These are phyloP conservation scores for Talaromyces verruculosus DNA, from an alignment of 2,329 filamentous ascomycete genomes.

Conservation along the genomic window DNA sequence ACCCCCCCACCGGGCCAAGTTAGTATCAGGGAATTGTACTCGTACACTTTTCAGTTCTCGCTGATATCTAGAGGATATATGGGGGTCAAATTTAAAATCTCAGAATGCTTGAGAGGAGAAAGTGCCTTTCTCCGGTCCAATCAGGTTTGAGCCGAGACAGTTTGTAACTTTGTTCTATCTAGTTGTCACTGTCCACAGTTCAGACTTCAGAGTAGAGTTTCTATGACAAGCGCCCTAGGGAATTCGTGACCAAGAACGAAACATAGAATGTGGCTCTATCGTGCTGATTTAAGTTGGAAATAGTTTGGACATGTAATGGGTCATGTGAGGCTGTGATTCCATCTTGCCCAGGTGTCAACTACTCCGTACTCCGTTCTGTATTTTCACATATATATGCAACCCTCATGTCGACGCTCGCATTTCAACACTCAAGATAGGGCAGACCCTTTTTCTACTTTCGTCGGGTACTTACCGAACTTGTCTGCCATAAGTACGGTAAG, in stretches of 20 bases:
- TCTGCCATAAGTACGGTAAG: neutral
- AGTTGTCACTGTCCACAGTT: neutral
- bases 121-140: neutral
- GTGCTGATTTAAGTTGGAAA: neutral
- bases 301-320: neutral
- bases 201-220: neutral
- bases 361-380: neutral
- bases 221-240: neutral
- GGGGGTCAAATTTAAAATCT: too few species aligned
- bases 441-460: neutral
- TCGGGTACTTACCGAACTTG: neutral
- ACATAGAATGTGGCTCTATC: neutral
- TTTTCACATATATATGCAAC: neutral
- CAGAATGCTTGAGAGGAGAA: neutral
- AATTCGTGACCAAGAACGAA: neutral
- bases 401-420: neutral
- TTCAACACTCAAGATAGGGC: neutral
- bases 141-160: neutral
- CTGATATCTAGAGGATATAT: too few species aligned
- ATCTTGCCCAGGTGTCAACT: neutral
- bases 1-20: neutral
- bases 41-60: neutral
- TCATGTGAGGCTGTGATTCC: neutral
- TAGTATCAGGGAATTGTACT: neutral
- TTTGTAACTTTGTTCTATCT: neutral